phyloP scores from a whole-genome alignment of 805 yeast species.

The Wickerhamomyces mucosus region DNA sequence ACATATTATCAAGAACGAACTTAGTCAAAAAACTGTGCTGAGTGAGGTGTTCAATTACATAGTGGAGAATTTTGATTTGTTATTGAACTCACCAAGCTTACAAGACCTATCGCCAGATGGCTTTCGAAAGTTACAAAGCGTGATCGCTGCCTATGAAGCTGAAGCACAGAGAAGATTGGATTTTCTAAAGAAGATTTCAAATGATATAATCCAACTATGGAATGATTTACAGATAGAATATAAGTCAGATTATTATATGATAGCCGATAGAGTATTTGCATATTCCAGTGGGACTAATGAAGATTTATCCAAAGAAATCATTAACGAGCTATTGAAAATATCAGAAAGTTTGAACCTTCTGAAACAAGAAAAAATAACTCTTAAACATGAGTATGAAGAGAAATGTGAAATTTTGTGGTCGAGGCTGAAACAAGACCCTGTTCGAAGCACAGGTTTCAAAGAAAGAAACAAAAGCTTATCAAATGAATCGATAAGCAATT shows the following conservation, averaged over 20 bases:
- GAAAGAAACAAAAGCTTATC: conserved; percentile 37
- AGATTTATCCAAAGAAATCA: conserved; percentile 9
- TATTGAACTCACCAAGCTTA: conserved; percentile 15
- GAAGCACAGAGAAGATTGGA: conserved; percentile 13
- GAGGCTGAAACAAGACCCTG: conserved; percentile 40
- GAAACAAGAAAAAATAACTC: conserved; percentile 9
- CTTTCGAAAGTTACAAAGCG: conserved; percentile 3
- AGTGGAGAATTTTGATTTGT: conserved; percentile 9
- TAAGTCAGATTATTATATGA: conserved; percentile 11
- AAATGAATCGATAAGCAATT: conserved; percentile 35
- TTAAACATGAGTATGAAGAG: conserved; percentile 16
- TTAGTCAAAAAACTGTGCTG: conserved; percentile 4
- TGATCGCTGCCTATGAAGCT: conserved; percentile 7
- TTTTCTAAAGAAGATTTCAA: conserved; percentile 7
- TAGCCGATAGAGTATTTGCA: conserved; percentile 9
- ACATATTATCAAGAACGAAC: conserved; percentile 1
- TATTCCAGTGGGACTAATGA: not conserved
- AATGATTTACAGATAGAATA: conserved; percentile 17
- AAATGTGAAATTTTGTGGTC: conserved; percentile 47
- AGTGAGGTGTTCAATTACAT: conserved; percentile 15
- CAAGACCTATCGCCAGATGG: conserved; percentile 15
- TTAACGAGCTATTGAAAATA: conserved; percentile 6
- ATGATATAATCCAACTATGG: conserved; percentile 11
- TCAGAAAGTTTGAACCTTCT: conserved; percentile 6
- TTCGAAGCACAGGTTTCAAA: conserved; percentile 32